Evolutionary conservation across 2,329 filamentous ascomycete genomes (phyloP), one percentile per base, ranked within the genome.

Genomic region (Rutstroemia sp.): DNA sequence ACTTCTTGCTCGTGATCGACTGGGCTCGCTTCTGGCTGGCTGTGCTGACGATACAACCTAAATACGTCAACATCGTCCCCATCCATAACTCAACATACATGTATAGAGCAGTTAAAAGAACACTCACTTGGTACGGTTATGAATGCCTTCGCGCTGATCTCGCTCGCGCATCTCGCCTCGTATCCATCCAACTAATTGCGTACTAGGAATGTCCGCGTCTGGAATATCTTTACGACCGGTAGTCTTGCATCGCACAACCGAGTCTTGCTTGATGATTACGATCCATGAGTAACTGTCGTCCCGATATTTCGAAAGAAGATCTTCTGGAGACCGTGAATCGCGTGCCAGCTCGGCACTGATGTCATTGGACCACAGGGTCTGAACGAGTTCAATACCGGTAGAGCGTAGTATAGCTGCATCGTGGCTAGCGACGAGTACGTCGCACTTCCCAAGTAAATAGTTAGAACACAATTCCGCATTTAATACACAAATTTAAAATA

Each of bases 351-450:
- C 94, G 5, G 92, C 90, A 59, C 86, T 92, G 68, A 97, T 88
- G 56, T 89, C 87, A 65, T 90, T 83, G 1, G 83, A 78, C 86
- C 94, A 97, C 3, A 99, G 78, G 25, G 81, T 82, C 57, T 87
- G 83, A 8, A 96, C 75, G 44, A 96, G 78, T 62, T 88, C 86
- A 23, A 96, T 76, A 1, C 91, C 92, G 0, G 81, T 79, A 0
- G 86, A 87, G 40, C 89, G 84, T 12, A 96, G 79, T 4, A 90
- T 80, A 3, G 83, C 79, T 0, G 86, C 75, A 66, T 96, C 91
- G 65, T 95, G 95, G 65, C 90, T 92, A 10, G 91, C 88, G 39
- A 99, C 85, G 3, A 97, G 82, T 14, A 94, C 88, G 69, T 97
- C 92, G 67, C 92, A 96, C 78, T 89, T 27, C 5, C 9, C 16